Evolutionary conservation across 208 protist species (phyloP), one percentile per base, ranked within the genome.

Genomic region (Leishmania turanica): DNA sequence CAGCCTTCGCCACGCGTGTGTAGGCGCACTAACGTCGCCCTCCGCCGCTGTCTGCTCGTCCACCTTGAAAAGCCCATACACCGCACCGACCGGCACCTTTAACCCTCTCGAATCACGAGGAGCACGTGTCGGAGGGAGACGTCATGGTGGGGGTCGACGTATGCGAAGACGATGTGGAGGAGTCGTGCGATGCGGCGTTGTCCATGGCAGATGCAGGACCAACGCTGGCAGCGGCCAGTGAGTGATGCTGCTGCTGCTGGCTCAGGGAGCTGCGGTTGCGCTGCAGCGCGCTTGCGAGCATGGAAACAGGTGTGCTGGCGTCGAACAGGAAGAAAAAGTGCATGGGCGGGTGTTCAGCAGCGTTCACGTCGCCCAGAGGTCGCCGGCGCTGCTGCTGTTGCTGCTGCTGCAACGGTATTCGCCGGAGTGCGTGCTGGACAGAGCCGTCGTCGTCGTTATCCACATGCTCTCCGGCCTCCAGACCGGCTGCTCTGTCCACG

Each of bases 251-350:
- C 21, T 24, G 27, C 34, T 37, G 34, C 34, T 37, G 34, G 31
- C 15, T n/a, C 49, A 42, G 0, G 13, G 11, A 15, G 31, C 72
- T 27, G 34, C 75, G 53, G 34, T 24, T 37, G 17, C 21, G 47
- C 49, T 42, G 40, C 60, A 53, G n/a, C 45, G 24, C 69, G 9
- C 56, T 21, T 31, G 62, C 80, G 21, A 84, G 49, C 24, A 73
- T 65, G 2, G 81, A 84, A 2, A 80, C 81, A 0, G 81, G 81
- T 31, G 81, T 80, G 56, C 42, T 66, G 34, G 81, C 76, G 47
- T 80, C 75, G 75, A 71, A 80, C n/a, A 84, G 75, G 34, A 84
- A 79, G 37, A 66, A 79, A 3, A 74, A 56, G 31, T 11, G 53
- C 7, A 34, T 27, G 3, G 47, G 70, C 8, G n/a, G 45, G 47